Base-by-base conservation (phyloP, 2,329 filamentous ascomycete genomes). In the Calonectria pseudoreteaudii region DNA sequence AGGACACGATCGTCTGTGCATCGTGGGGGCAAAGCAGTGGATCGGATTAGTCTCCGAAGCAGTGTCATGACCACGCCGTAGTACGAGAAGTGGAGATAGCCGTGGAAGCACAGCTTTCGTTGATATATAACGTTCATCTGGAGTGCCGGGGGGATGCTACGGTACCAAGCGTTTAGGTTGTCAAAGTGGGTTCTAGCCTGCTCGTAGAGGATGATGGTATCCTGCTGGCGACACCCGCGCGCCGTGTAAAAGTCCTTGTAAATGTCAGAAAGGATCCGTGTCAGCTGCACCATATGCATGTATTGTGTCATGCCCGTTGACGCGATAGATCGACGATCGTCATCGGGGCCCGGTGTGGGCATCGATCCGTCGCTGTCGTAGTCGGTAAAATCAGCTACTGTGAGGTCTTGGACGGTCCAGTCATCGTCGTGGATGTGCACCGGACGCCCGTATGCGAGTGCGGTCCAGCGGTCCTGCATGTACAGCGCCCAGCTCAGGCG, bases 381-480 rank as follows among this genome's bases (percentile, higher is more conserved):
- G 73, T 81, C 80, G 78, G 84, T 84, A 49, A 84, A 83, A 36
- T 86, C 82, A 23, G 82, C 81, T 1, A 76, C 70, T 20, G 75
- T 78, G 26, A 81, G 78, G 56, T 80, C 78, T 28, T 75, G 67
- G 26, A 81, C 80, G 10, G 79, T 80, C 80, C 80, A 82, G 77
- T 82, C 80, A 34, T 82, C 80, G 11, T 82, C 80, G 75, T 82
- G 78, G 60, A 82, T 82, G 68, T 82, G 80, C 23, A 81, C 75
- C 49, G 80, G 80, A 28, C 80, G 79, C 6, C 80, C 80, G 50
- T 80, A 81, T 34, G 80, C 80, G 53, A 82, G 72, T 52, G 80
- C 80, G 20, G 80, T 82, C 90, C 89, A 92, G 77, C 88, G 90
- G 76, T 92, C 91, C 79, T 92, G 90, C 85, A 91, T 90, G 77